Conservation (phyloP, 2,329 filamentous ascomycete genomes). For the Ilyonectria destructans region DNA sequence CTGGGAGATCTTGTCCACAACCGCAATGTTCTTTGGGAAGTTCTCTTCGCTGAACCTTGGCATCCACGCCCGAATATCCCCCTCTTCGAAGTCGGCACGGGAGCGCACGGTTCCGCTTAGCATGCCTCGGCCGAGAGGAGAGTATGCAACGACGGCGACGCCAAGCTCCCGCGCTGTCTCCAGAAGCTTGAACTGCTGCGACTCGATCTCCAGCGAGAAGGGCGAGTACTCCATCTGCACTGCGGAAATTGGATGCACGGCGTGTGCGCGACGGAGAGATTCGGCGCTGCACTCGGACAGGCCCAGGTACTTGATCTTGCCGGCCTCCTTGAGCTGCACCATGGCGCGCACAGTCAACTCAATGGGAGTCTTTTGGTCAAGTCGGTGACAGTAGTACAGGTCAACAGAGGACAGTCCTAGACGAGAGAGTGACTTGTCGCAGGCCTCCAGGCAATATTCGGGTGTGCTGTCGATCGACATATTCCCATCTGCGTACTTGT, state of each 20-base stretch:
- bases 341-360: conserved; percentile 65
- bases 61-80: conserved; percentile 26
- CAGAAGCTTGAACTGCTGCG: conserved; percentile 61
- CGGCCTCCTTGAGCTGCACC: conserved; percentile 58
- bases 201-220: conserved; percentile 72
- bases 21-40: conserved; percentile 64
- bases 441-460: conserved; percentile 41
- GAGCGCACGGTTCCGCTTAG: conserved; percentile 65
- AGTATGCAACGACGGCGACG: conserved; percentile 69
- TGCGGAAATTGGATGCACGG: conserved; percentile 64
- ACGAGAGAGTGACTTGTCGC: conserved; percentile 46
- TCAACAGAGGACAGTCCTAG: conserved; percentile 66
- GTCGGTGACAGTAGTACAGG: conserved; percentile 66
- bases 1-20: conserved; percentile 59
- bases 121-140: conserved; percentile 72
- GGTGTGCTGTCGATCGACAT: conserved; percentile 41
- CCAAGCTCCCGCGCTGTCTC: conserved; percentile 70
- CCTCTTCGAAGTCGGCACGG: conserved; percentile 59
- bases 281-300: conserved; percentile 8
- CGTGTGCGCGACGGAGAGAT: conserved; percentile 58
- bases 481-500: conserved; percentile 9
- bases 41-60: conserved; percentile 36
- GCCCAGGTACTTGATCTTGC: conserved; percentile 70
- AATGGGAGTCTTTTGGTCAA: conserved; percentile 61
- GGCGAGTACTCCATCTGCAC: conserved; percentile 69